A percentile compares a stretch with the other conserved stretches of the same genome.
phyloP scores from a whole-genome alignment of 2,329 filamentous ascomycete species.

The Sporothrix inflata region DNA sequence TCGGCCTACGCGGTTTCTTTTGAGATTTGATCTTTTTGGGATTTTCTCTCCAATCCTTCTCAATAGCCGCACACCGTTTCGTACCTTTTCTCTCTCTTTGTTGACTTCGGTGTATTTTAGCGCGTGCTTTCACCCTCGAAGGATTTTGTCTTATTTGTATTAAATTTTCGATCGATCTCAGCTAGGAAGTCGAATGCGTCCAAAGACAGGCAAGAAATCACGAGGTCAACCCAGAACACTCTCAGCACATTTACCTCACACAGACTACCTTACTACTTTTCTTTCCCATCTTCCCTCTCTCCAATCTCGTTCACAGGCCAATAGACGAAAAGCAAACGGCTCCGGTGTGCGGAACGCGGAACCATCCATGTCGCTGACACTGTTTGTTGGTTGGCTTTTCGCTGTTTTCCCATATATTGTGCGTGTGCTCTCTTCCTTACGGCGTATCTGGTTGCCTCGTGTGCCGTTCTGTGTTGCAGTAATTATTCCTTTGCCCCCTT shows the following conservation, averaged over 20 bases:
- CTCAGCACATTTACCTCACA: not conserved
- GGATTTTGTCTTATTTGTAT: constrained; percentile 2
- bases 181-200: not conserved
- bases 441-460: no score
- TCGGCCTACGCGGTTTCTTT: not conserved
- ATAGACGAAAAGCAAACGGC: not conserved
- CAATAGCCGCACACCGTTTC: not conserved
- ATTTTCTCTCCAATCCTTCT: not conserved
- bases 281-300: not conserved
- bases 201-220: not conserved
- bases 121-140: not conserved
- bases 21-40: not conserved
- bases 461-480: not conserved
- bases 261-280: not conserved
- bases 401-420: not conserved
- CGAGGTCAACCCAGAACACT: not conserved
- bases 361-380: not conserved
- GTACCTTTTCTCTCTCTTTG: not conserved
- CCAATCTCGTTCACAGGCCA: not conserved
- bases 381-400: not conserved
- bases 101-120: not conserved
- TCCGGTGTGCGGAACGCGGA: not conserved
- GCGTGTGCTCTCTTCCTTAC: not conserved
- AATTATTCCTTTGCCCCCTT: not conserved
- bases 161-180: constrained; percentile 1